Evolutionary conservation across 805 yeast species (phyloP), one percentile per base, ranked within the genome.

Genomic region (Vanderwaltozyma verrucispora): DNA sequence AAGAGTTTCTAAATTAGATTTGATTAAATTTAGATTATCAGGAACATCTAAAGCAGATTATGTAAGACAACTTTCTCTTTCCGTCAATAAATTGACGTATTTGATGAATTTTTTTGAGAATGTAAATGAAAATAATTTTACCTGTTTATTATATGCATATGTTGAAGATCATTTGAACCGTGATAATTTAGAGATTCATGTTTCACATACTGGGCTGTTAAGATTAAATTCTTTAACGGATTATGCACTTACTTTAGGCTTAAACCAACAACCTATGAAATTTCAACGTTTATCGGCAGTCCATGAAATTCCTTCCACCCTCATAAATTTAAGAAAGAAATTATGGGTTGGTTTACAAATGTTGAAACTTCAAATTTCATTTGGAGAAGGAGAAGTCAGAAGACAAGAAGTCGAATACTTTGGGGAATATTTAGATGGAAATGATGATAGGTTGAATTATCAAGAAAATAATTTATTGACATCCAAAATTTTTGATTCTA

Each of bases 321-420:
- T 30, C 32, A 25, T 28, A 29, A 33, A 26, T 8, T 29, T 40
- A 13, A 42, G 46, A 27, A 30, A 44, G 17, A 46, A 44, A 33
- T 15, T 49, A 17, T 49, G 54, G 54, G 34, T 44, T 1, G 47
- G 51, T 20, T 15, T 49, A 10, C 52, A 49, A 35, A 41, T 47
- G 12, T 3, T 49, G 5, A 40, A 32, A 13, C 36, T 45, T 13
- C 38, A 35, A 29, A 28, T 35, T 24, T 20, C 38, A 20, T 30
- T 41, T 8, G 11, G 24, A 7, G 44, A 37, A 21, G 36, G 36
- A 15, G 31, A 33, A 7, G 15, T 28, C 5, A 39, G 29, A 24
- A 23, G 17, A 3, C 15, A 28, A 18, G 32, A 41, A n/a, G 18
- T 29, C 14, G 38, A 42, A 18, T 39, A 43, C 28, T 30, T 44